A percentile compares a stretch with the other conserved stretches of the same genome.
These are phyloP conservation scores for Talaromyces sp. DNA, from an alignment of 2,329 filamentous ascomycete species.

Conservation along the genomic window DNA sequence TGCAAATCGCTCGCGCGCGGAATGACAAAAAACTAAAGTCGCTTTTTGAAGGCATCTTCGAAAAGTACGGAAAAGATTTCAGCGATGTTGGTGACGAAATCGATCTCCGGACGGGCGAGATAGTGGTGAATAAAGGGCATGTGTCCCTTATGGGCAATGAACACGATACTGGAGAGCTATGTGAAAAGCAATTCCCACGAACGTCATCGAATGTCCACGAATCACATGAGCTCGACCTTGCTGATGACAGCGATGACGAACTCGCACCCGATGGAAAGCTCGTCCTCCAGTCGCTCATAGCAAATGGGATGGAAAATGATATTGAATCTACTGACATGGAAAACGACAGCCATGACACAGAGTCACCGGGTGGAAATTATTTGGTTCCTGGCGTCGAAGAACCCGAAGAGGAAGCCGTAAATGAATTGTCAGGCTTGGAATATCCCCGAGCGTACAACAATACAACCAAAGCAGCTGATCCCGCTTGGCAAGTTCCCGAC, in stretches of 20 bases:
- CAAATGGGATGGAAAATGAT: conserved; percentile 6
- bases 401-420: background rate
- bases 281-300: background rate
- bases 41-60: conserved; percentile 83
- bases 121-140: conserved; percentile 91
- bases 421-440: background rate
- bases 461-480: conserved; percentile 16
- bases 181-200: background rate
- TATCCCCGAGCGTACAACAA: background rate
- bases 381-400: conserved; percentile 11
- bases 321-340: conserved; percentile 13
- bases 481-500: conserved; percentile 27
- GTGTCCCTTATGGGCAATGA: conserved; percentile 59
- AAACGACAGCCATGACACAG: conserved; percentile 18
- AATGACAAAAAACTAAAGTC: conserved; percentile 71
- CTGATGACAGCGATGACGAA: conserved; percentile 7
- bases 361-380: conserved; percentile 18
- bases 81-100: conserved; percentile 82
- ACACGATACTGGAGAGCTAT: conserved; percentile 40
- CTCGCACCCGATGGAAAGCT: background rate
- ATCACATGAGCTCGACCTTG: background rate
- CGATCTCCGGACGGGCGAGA: conserved; percentile 71
- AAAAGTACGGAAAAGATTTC: conserved; percentile 82
- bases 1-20: conserved; percentile 58
- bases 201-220: background rate